Evolutionary conservation across 1,284 basidiomycete genomes (phyloP).

Genomic region (Naganishia sp.): DNA sequence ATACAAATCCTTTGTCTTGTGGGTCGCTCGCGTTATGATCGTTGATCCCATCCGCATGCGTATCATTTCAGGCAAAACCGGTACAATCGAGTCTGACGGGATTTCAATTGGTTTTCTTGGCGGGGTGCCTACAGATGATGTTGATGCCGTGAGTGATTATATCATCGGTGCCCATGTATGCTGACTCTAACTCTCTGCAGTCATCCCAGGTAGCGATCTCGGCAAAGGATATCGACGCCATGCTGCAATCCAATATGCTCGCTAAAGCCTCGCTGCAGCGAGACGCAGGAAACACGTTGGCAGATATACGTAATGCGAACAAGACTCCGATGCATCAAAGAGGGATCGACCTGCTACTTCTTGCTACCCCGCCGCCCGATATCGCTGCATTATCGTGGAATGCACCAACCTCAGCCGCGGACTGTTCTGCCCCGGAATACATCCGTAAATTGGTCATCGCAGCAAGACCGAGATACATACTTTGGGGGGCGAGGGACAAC

Average conservation of each 20-base stretch:
- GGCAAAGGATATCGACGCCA: constrained; percentile 12
- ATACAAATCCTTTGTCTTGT: neutral
- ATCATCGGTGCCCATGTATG: neutral
- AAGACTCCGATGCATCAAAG: constrained; percentile 46
- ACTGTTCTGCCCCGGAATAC: constrained; percentile 45
- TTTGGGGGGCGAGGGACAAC: constrained; percentile 59
- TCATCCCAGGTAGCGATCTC: constrained; percentile 11
- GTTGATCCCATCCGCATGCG: neutral
- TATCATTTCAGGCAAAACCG: constrained; percentile 6
- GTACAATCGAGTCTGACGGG: constrained; percentile 31
- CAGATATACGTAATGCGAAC: constrained; percentile 23
- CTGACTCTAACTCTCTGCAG: neutral
- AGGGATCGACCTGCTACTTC: constrained; percentile 80
- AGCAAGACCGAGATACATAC: constrained; percentile 49
- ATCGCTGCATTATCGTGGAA: constrained; percentile 61
- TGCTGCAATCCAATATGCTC: constrained; percentile 16
- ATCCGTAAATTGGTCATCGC: constrained; percentile 66
- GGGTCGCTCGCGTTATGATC: neutral
- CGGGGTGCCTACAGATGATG: constrained; percentile 14
- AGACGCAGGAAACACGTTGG: constrained; percentile 22
- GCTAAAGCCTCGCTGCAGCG: constrained; percentile 16
- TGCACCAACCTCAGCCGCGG: constrained; percentile 54
- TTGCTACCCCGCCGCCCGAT: constrained; percentile 71
- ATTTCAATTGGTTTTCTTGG: constrained; percentile 30
- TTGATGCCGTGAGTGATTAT: neutral